Evolutionary conservation across 1,139 yeast genomes (phyloP).

Genomic region (Kodamaea anthophila): DNA sequence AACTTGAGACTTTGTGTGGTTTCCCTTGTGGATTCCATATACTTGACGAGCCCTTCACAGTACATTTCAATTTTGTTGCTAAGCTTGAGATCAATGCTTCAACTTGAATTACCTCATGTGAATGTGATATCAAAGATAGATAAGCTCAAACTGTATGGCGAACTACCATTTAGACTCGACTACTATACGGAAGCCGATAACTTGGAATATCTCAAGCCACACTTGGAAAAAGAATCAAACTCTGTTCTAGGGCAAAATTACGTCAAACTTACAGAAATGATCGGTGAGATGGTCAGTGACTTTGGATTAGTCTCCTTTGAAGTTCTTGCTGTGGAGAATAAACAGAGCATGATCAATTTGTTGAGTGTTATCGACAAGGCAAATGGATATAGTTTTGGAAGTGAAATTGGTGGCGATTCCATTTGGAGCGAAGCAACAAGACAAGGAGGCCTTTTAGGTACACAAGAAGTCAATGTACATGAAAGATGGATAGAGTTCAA

Average conservation of each 20-base stretch:
- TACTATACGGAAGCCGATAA: slow-evolving; percentile 93
- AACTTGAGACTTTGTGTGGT: slow-evolving; percentile 81
- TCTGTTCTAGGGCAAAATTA: slow-evolving; percentile 57
- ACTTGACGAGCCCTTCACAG: slow-evolving; percentile 82
- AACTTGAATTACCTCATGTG: slow-evolving; percentile 40
- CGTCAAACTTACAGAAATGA: slow-evolving; percentile 65
- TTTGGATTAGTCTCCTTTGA: slow-evolving; percentile 85
- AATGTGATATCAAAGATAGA: slow-evolving; percentile 79
- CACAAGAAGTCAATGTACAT: slow-evolving; percentile 64
- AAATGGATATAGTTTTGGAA: slow-evolving; percentile 89
- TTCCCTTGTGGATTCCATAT: slow-evolving; percentile 79
- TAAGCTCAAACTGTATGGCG: slow-evolving; percentile 56
- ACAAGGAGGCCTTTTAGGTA: slow-evolving; percentile 55
- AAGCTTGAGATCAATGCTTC: slow-evolving; percentile 63
- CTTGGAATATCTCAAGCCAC: slow-evolving; percentile 60
- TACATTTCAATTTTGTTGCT: slow-evolving; percentile 79
- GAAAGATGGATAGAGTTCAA: slow-evolving; percentile 94
- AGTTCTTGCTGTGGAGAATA: slow-evolving; percentile 86
- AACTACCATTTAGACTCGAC: slow-evolving; percentile 66
- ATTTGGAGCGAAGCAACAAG: slow-evolving; percentile 95
- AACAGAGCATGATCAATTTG: slow-evolving; percentile 80
- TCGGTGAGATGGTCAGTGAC: slow-evolving; percentile 81
- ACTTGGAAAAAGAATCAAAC: slow-evolving; percentile 62
- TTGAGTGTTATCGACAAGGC: slow-evolving; percentile 80
- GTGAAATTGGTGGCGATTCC: slow-evolving; percentile 92